phyloP scores from a whole-genome alignment of 106 monocot genomes.

The Xerophyta viscosa region DNA sequence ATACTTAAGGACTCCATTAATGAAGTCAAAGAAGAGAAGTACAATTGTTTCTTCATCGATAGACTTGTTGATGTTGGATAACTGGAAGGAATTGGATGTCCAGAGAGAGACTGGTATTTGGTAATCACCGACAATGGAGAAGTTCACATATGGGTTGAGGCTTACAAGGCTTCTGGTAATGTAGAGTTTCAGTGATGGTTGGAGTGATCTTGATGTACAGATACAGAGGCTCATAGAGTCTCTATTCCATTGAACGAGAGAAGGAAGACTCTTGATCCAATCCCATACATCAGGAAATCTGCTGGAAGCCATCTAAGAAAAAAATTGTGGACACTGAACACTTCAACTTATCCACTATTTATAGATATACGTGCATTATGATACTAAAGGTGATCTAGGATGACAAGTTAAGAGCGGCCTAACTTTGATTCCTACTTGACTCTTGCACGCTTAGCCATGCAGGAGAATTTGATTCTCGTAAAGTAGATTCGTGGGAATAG shows the following conservation, averaged over 20 bases:
- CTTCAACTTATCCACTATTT: not conserved
- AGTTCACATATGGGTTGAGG: conserved; percentile 27
- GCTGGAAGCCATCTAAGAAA: conserved; percentile 27
- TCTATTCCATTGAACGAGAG: conserved; percentile 48
- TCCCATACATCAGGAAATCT: conserved; percentile 45
- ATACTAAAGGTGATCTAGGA: not conserved
- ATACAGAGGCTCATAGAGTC: conserved; percentile 41
- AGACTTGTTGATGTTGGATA: conserved; percentile 14
- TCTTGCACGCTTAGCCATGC: not conserved
- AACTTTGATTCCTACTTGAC: not conserved
- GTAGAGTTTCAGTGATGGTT: conserved; percentile 35
- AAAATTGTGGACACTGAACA: not conserved
- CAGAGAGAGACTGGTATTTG: conserved; percentile 59
- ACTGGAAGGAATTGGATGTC: conserved; percentile 46
- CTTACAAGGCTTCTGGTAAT: conserved; percentile 25
- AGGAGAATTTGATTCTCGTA: not conserved
- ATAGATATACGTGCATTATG: not conserved
- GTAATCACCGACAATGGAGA: conserved; percentile 40
- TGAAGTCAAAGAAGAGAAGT: conserved; percentile 34
- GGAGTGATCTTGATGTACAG: conserved; percentile 23
- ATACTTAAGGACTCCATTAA: conserved; percentile 54
- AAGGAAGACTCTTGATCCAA: conserved; percentile 61
- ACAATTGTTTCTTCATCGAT: conserved; percentile 19
- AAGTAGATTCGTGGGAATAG: not conserved
- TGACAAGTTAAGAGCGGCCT: not conserved